Evolutionary conservation across 2,329 filamentous ascomycete genomes (phyloP), one percentile per base, ranked within the genome.

Genomic region (Penicillium sp.): DNA sequence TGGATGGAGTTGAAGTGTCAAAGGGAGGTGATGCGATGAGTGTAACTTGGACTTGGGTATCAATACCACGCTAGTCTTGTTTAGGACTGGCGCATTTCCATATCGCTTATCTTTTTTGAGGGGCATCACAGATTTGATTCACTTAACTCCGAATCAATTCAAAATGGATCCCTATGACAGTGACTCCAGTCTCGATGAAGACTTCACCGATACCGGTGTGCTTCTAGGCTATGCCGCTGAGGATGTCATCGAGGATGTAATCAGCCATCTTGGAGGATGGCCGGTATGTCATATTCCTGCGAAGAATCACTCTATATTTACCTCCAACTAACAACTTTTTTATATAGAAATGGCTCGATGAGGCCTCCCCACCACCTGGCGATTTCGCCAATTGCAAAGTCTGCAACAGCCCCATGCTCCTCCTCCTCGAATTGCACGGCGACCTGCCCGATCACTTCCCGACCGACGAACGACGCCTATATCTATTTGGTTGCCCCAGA

Each of bases 371-470:
- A 4, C 90, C 93, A 8, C 89, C 90, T 1, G 89, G 89, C 25
- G 80, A 87, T 0, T 82, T 96, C 10, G 91, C 90, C 23, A 89
- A 87, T 76, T 99, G 94, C 80, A 91, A 90, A 76, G 84, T 90
- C 64, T 99, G 94, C 84, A 90, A 91, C 65, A 84, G 87, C 52
- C 77, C 91, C 52, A 91, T 97, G 85, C 87, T 86, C 1, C 82
- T 97, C 12, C 84, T 99, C 3, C 84, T 99, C 47, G 92, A 99
- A 75, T 84, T 99, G 29, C 91, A 99, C 75, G 93, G 86, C 68
- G 92, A 97, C 72, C 82, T 97, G 4, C 93, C 92, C 15, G 89
- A 93, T 55, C 83, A 86, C 49, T 97, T 96, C 69, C 89, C 92
- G 2, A 86, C 88, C 56, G 91, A 97, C 75, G 91, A 97, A 69